phyloP scores from a whole-genome alignment of 2,329 filamentous ascomycete species.

The Cadophora malorum region DNA sequence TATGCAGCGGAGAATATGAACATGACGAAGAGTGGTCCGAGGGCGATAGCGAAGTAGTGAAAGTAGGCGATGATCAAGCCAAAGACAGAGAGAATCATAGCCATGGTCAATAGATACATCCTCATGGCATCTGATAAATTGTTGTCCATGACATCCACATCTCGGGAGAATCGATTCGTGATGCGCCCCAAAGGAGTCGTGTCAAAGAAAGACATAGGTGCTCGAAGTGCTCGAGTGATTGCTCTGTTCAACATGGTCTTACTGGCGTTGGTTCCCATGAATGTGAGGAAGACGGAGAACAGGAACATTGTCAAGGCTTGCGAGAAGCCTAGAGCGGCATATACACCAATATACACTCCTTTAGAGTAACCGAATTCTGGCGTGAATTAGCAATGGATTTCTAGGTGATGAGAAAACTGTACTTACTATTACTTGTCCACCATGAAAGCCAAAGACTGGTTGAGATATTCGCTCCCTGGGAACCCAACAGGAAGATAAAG shows the following conservation, averaged over 20 bases:
- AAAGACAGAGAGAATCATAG: slow-evolving; percentile 83
- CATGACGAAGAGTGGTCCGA: slow-evolving; percentile 72
- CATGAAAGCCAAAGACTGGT: slow-evolving; percentile 93
- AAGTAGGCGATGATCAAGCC: slow-evolving; percentile 94
- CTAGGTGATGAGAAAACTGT: slow-evolving; percentile 40
- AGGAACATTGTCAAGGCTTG: slow-evolving; percentile 80
- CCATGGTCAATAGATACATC: slow-evolving; percentile 88
- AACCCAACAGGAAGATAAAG: slow-evolving; percentile 58
- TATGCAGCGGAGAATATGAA: slow-evolving; percentile 86
- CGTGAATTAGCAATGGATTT: slow-evolving; percentile 5
- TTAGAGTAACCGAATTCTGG: slow-evolving; percentile 67
- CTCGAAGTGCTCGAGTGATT: slow-evolving; percentile 75
- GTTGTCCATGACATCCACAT: slow-evolving; percentile 97
- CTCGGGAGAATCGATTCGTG: slow-evolving; percentile 94
- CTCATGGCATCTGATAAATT: slow-evolving; percentile 86
- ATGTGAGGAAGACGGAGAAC: slow-evolving; percentile 80
- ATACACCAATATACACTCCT: slow-evolving; percentile 75
- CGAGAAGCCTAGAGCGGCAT: slow-evolving; percentile 71
- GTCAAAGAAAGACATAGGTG: slow-evolving; percentile 92
- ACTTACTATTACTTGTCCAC: slow-evolving; percentile 84
- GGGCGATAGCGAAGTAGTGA: slow-evolving; percentile 74
- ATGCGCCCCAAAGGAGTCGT: slow-evolving; percentile 95
- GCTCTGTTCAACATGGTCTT: slow-evolving; percentile 82
- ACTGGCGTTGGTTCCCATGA: slow-evolving; percentile 81
- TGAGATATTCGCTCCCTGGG: slow-evolving; percentile 84